Evolutionary conservation across 345 rosid genomes (phyloP), one percentile per base, ranked within the genome.

Genomic region (Pelargonium nanum): DNA sequence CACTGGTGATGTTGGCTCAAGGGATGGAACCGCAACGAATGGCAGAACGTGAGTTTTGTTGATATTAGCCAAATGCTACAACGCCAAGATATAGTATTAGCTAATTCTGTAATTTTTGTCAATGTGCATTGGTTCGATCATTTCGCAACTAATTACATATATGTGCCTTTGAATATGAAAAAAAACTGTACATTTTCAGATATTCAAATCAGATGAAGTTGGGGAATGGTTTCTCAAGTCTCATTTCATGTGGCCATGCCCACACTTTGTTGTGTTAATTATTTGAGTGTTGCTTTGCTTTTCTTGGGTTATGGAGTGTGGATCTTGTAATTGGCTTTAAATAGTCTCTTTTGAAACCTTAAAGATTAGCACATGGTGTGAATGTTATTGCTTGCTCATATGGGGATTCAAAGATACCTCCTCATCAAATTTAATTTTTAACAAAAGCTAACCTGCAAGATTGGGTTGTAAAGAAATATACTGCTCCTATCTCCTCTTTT

Each of bases 21-120:
- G 70, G 74, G 76, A 65, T 57, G 73, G 81, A 52, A 25, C 58
- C 24, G 51, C 70, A 54, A 65, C 68, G 0, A 75, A 68, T 45
- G 72, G 70, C 48, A 56, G 59, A 26, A 68, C 56, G 6, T 78
- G 72, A 78, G 45, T 10, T 28, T 34, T 34, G 45, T 34, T 34
- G 45, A 34, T 5, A 1, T 57, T 22, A 13, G 22, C n/a, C n/a
- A 15, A 44, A 44, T 19, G 10, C 55, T 58, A n/a, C 1, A 20
- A 19, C 20, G 28, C 62, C 0, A 24, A 45, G 15, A 23, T 23
- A 23, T 24, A 16, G 22, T 19, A 56, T 21, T 56, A 22, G 53
- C 5, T 13, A 28, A 58, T 61, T 17, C 52, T n/a, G 32, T 19
- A 45, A 24, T 23, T 26, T 32, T 20, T 4, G 30, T 34, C 2